phyloP scores from a whole-genome alignment of 352 stramenopile species.

The Phytophthora kernoviae region DNA sequence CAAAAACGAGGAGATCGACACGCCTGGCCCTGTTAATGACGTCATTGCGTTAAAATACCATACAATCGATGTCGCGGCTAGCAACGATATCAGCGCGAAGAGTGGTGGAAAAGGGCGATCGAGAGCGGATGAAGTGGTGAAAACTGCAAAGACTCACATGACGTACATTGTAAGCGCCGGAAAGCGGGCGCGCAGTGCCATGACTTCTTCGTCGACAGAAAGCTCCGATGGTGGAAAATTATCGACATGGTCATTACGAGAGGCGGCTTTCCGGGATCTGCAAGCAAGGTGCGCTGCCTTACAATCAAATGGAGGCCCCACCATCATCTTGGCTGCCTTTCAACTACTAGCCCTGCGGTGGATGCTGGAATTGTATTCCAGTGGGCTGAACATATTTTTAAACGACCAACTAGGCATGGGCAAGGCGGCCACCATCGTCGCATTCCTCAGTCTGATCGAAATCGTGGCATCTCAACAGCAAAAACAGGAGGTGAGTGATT shows the following conservation, averaged over 20 bases:
- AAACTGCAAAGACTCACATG: conserved; percentile 36
- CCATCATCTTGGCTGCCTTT: conserved; percentile 69
- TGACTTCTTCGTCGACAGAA: conserved; percentile 32
- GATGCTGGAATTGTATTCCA: conserved; percentile 78
- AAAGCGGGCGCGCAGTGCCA: conserved; percentile 52
- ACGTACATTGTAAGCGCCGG: conserved; percentile 53
- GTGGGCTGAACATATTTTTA: conserved; percentile 71
- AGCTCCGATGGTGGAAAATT: conserved; percentile 10
- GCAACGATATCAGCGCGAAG: conserved; percentile 16
- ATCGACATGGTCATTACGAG: conserved; percentile 19
- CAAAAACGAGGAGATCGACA: conserved; percentile 24
- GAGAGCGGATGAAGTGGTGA: conserved; percentile 20
- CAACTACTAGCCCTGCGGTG: conserved; percentile 79
- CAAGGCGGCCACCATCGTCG: conserved; percentile 77
- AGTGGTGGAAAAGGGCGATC: conserved; percentile 15
- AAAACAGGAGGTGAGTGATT: conserved; percentile 6
- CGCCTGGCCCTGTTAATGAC: conserved; percentile 7
- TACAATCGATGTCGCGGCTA: conserved; percentile 38
- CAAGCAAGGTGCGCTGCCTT: conserved; percentile 29
- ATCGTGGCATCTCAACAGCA: conserved; percentile 34
- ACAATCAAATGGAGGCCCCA: conserved; percentile 29
- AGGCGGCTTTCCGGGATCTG: conserved; percentile 33
- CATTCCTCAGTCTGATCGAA: conserved; percentile 70
- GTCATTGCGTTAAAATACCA: conserved; percentile 43
- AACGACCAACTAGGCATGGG: conserved; percentile 89